Conservation (phyloP, 768 basidiomycete genomes). For the Auriscalpium vulgare region DNA sequence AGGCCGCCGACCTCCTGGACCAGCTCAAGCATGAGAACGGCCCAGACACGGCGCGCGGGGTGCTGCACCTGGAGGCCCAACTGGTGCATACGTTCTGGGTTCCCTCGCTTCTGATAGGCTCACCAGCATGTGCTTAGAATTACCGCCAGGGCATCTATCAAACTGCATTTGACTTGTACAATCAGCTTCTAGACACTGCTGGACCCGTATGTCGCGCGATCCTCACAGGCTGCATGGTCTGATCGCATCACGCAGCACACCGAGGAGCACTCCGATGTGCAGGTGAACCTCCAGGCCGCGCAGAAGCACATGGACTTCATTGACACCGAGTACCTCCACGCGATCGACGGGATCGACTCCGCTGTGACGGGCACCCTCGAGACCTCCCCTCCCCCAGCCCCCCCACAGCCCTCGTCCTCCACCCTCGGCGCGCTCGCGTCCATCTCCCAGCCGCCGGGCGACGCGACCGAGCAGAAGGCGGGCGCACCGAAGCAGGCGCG, state of each 20-base stretch:
- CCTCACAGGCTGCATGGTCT: constrained; percentile 18
- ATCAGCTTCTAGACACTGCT: constrained; percentile 69
- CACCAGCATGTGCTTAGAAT: constrained; percentile 33
- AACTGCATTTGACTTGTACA: constrained; percentile 68
- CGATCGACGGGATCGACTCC: constrained; percentile 52
- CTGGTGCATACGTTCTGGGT: constrained; percentile 44
- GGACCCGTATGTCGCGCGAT: constrained; percentile 45
- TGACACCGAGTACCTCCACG: constrained; percentile 55
- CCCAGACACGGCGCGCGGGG: constrained; percentile 43
- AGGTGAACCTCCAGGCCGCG: constrained; percentile 78
- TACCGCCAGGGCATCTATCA: constrained; percentile 77
- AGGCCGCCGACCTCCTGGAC: constrained; percentile 49
- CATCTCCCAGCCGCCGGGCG: constrained; percentile 21
- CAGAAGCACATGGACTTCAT: constrained; percentile 82
- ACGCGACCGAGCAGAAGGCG: constrained; percentile 24
- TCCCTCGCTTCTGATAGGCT: constrained; percentile 11
- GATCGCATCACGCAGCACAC: constrained; percentile 44
- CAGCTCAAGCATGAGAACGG: constrained; percentile 34
- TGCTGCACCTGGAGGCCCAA: constrained; percentile 80
- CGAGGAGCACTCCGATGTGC: constrained; percentile 82
- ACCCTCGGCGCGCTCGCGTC: constrained; percentile 23
- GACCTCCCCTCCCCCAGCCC: constrained; percentile 48
- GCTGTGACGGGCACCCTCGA: constrained; percentile 48
- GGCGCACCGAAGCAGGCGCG: constrained; percentile 38
- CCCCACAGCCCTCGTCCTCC: constrained; percentile 24